These are phyloP conservation scores for Poronia punctata DNA, from an alignment of 495 filamentous ascomycete species.

Conservation along the genomic window DNA sequence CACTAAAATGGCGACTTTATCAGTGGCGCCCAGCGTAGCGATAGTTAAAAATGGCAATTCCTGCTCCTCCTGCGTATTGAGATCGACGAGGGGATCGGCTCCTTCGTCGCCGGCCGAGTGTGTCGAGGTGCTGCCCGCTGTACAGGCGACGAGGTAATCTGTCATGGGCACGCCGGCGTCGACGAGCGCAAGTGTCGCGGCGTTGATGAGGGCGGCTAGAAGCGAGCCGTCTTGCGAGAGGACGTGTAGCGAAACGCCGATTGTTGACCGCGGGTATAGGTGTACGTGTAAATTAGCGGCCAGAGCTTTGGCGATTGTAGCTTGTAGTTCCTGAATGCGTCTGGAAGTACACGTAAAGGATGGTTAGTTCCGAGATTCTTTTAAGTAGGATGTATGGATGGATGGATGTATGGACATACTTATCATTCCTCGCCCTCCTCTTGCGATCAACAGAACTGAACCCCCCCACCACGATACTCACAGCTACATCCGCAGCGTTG, in stretches of 20 bases:
- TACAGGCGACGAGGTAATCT: slow-evolving; percentile 84
- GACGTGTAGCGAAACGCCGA: slow-evolving; percentile 74
- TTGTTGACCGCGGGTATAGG: slow-evolving; percentile 83
- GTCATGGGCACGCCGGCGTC: slow-evolving; percentile 94
- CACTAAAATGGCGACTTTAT: slow-evolving; percentile 69
- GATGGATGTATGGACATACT: slow-evolving; percentile 44
- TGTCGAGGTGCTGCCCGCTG: slow-evolving; percentile 67
- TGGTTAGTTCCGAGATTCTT: slow-evolving; percentile 1
- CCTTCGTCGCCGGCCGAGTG: slow-evolving; percentile 55
- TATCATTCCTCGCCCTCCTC: slow-evolving; percentile 63
- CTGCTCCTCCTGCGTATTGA: slow-evolving; percentile 79
- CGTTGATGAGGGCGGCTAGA: slow-evolving; percentile 84
- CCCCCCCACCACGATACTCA: slow-evolving; percentile 77
- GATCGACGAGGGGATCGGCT: slow-evolving; percentile 83
- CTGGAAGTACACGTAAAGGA: slow-evolving; percentile 39
- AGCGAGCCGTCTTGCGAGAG: slow-evolving; percentile 88
- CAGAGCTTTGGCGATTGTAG: slow-evolving; percentile 68
- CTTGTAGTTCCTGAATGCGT: slow-evolving; percentile 72
- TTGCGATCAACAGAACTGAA: slow-evolving; percentile 86
- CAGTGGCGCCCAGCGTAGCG: slow-evolving; percentile 62
- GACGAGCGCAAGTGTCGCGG: slow-evolving; percentile 82
- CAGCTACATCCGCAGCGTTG: slow-evolving; percentile 57
- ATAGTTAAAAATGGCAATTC: slow-evolving; percentile 87
- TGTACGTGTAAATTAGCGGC: slow-evolving; percentile 68
- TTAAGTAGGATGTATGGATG: background rate